These are phyloP conservation scores for Saccharum officinarum DNA, from an alignment of 176 grass and related monocot genomes.

Conservation along the genomic window DNA sequence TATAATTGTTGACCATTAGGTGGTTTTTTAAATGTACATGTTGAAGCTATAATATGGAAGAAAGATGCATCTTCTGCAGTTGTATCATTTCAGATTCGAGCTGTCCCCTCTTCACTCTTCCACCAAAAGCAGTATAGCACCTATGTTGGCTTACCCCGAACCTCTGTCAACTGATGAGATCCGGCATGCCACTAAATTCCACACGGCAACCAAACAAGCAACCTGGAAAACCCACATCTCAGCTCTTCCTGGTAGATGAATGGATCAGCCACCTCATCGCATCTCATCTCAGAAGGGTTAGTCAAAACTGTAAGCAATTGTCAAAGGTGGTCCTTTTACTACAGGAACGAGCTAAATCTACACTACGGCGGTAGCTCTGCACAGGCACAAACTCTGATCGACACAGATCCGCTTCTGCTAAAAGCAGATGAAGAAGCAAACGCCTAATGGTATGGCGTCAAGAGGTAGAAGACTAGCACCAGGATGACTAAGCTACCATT, in stretches of 20 bases:
- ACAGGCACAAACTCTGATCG: neutral
- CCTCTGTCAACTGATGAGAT: conserved; percentile 24
- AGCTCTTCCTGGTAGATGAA: neutral
- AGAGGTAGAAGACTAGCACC: neutral
- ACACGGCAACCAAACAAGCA: conserved; percentile 19
- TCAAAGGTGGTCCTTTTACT: conserved; percentile 2
- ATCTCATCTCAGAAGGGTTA: conserved; percentile 2
- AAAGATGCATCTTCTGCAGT: conserved; percentile 18
- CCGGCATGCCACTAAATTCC: neutral
- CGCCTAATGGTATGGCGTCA: neutral
- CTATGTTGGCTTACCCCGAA: neutral
- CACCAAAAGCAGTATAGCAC: conserved; percentile 20
- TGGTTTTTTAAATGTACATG: neutral
- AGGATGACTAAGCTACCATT: neutral
- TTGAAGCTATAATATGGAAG: conserved; percentile 34
- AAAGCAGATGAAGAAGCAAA: neutral
- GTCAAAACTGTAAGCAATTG: neutral
- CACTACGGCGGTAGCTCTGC: neutral
- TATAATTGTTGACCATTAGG: conserved; percentile 30
- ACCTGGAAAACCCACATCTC: neutral
- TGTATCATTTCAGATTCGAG: conserved; percentile 30
- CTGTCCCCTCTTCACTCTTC: conserved; percentile 13
- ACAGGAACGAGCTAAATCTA: conserved; percentile 25
- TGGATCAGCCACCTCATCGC: conserved; percentile 15
- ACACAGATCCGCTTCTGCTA: neutral